These are phyloP conservation scores for Thamnidium elegans DNA, from an alignment of 192 early-diverging fungal species.

Conservation along the genomic window DNA sequence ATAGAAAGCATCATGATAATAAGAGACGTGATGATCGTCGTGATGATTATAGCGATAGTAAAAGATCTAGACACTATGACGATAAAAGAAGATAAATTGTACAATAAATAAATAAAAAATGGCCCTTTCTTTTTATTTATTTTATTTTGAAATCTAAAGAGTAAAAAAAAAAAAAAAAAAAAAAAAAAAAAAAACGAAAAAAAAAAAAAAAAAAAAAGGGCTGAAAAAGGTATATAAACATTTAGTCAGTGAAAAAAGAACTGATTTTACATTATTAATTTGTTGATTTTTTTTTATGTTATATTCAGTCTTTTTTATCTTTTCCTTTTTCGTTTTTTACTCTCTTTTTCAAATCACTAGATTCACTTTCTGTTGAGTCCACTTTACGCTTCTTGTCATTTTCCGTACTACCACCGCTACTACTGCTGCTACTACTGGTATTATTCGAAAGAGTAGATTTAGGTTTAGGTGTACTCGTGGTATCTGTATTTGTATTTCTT, in stretches of 20 bases:
- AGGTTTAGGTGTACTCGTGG: neutral
- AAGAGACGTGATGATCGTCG: neutral
- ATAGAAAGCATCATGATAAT: neutral
- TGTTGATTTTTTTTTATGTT: neutral
- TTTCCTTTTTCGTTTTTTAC: conserved; percentile 7
- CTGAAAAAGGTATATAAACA: neutral
- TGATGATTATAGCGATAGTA: too few species aligned
- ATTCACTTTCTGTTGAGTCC: neutral
- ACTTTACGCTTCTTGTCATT: neutral
- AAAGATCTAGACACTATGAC: too few species aligned
- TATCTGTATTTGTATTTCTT: neutral
- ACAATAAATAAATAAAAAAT: too few species aligned
- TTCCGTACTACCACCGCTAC: neutral
- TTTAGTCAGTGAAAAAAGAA: too few species aligned
- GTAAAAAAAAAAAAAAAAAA: neutral
- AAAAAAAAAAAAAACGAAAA: neutral
- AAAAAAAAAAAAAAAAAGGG: too few species aligned
- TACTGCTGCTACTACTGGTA: neutral
- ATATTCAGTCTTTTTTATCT: neutral
- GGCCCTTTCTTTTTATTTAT: too few species aligned
- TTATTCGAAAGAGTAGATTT: neutral
- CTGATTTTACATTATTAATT: neutral
- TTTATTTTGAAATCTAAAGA: too few species aligned
- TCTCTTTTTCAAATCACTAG: neutral
- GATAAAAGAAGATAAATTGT: too few species aligned